Conservation (phyloP, 2,329 filamentous ascomycete genomes). For the Bipolaris oryzae region DNA sequence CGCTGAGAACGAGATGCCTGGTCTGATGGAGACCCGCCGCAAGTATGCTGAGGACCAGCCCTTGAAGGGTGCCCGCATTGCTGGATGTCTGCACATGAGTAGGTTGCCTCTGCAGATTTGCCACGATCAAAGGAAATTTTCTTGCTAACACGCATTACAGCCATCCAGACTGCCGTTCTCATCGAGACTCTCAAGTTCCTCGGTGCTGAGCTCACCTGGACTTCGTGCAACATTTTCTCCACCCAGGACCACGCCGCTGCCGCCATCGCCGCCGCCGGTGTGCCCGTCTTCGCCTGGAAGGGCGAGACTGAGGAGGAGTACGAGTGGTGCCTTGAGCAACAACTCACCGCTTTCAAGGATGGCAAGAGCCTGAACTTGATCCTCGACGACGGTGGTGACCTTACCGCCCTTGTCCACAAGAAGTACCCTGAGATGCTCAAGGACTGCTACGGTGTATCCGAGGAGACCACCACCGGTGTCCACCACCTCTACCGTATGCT, state of each 20-base stretch:
- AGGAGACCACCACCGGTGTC: slow-evolving; percentile 99
- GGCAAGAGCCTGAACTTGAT: slow-evolving; percentile 97
- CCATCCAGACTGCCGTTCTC: slow-evolving; percentile 98
- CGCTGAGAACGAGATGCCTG: slow-evolving; percentile 90
- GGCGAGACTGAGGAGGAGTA: slow-evolving; percentile 99
- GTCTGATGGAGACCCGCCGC: slow-evolving; percentile 90
- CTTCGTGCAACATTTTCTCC: slow-evolving; percentile 99
- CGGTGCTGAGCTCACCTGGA: slow-evolving; percentile 98
- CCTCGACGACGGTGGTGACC: slow-evolving; percentile 96
- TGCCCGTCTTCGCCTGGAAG: slow-evolving; percentile 85
- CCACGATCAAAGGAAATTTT: background rate
- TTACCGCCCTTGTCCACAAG: slow-evolving; percentile 93
- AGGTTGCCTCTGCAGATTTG: slow-evolving; percentile 39
- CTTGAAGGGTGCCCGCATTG: slow-evolving; percentile 91
- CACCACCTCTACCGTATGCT: slow-evolving; percentile 99
- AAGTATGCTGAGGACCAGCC: slow-evolving; percentile 96
- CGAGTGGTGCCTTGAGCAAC: slow-evolving; percentile 99
- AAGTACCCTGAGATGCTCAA: slow-evolving; percentile 99
- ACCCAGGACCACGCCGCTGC: slow-evolving; percentile 98
- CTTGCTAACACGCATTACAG: slow-evolving; percentile 48
- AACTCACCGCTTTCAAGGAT: slow-evolving; percentile 95
- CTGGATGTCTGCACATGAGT: slow-evolving; percentile 98
- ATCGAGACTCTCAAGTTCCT: slow-evolving; percentile 96
- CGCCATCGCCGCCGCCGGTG: slow-evolving; percentile 90
- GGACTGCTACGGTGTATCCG: slow-evolving; percentile 96